Evolutionary conservation across 108 stramenopile genomes (phyloP).

Genomic region (Nitzschia inconspicua): DNA sequence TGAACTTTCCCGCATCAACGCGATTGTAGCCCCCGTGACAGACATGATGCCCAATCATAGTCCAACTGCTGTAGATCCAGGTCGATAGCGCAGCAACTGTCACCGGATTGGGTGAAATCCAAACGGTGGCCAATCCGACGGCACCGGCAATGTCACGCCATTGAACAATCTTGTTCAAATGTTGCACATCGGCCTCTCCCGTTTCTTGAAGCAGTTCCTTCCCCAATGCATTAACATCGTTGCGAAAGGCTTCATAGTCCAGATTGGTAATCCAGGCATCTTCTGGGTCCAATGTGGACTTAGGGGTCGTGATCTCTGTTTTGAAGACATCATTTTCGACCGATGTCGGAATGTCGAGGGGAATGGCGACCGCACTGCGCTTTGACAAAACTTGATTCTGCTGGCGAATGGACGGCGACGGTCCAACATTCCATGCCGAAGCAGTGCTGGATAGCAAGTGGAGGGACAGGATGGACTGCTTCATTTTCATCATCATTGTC

Average conservation of each 20-base stretch:
- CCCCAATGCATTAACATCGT: constrained; percentile 50
- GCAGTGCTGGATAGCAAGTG: background rate
- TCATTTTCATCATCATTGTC: too few species aligned
- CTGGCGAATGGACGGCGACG: background rate
- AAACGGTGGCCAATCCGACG: constrained; percentile 22
- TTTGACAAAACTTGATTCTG: too few species aligned
- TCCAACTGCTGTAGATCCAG: constrained; percentile 73
- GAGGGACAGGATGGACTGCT: too few species aligned
- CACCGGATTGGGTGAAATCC: constrained; percentile 56
- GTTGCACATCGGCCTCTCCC: constrained; percentile 47
- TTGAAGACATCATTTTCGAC: background rate
- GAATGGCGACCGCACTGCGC: constrained; percentile 16
- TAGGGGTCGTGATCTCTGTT: background rate
- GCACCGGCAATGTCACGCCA: constrained; percentile 46
- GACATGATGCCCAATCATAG: constrained; percentile 89
- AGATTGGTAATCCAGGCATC: constrained; percentile 48
- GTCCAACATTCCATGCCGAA: constrained; percentile 1
- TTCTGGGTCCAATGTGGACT: constrained; percentile 16
- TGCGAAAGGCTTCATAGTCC: constrained; percentile 54
- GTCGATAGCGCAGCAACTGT: constrained; percentile 62
- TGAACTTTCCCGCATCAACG: constrained; percentile 69
- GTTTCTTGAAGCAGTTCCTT: constrained; percentile 32
- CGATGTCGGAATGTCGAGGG: background rate
- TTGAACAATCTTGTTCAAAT: constrained; percentile 50
- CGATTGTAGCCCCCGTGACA: constrained; percentile 88